Evolutionary conservation across 495 filamentous ascomycete genomes (phyloP).

Genomic region (Hypoxylon cercidicola): DNA sequence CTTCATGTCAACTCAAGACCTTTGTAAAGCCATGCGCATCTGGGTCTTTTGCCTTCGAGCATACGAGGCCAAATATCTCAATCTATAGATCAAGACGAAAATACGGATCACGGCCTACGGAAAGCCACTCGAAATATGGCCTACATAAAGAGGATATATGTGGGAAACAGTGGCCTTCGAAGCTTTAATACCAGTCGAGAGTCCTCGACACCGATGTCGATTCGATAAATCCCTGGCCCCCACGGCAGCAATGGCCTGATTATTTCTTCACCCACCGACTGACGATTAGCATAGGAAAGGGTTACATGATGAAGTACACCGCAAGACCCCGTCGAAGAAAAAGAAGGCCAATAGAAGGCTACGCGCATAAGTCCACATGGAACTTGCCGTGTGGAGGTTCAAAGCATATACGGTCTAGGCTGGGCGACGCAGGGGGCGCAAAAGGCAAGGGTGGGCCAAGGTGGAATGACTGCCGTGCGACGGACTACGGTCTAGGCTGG

Average conservation of each 20-base stretch:
- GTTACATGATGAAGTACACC: not conserved
- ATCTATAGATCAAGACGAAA: not conserved
- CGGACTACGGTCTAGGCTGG: slow-evolving; percentile 39
- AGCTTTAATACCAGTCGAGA: slow-evolving; percentile 1
- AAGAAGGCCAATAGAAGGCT: slow-evolving; percentile 1
- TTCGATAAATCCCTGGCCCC: not conserved
- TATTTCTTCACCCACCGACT: not conserved
- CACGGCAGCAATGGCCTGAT: not conserved
- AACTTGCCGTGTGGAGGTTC: slow-evolving; percentile 8
- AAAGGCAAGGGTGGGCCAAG: slow-evolving; percentile 36
- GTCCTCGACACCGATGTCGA: not conserved
- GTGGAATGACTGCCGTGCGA: slow-evolving; percentile 40
- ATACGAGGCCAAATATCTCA: too few relatives aligned
- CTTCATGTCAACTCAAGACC: too few relatives aligned
- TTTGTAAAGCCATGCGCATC: too few relatives aligned
- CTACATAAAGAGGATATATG: not conserved
- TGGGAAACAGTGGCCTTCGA: not conserved
- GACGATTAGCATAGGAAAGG: not conserved
- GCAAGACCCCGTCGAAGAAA: not conserved
- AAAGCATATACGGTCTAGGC: slow-evolving; percentile 34
- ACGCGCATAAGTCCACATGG: slow-evolving; percentile 3
- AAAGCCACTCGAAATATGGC: not conserved
- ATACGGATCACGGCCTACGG: not conserved
- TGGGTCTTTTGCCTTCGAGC: too few relatives aligned
- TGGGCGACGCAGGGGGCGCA: slow-evolving; percentile 38